Percentiles rank a stretch among this genome's conserved stretches.
These are phyloP conservation scores for Sarocladium brachiariae DNA, from an alignment of 2,329 filamentous ascomycete species.

Conservation along the genomic window DNA sequence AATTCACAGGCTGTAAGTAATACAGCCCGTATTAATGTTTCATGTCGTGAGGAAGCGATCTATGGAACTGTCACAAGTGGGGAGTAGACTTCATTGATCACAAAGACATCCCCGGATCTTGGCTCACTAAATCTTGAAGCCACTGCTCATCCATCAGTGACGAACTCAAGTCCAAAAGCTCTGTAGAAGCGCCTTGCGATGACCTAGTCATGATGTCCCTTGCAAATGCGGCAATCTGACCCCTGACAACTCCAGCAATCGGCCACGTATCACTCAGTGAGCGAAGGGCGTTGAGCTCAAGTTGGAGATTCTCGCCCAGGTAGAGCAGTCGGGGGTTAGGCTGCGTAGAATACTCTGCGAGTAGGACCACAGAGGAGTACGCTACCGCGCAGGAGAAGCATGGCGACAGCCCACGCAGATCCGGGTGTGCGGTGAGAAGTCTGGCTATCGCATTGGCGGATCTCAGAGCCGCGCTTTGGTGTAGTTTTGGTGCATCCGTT, in stretches of 20 bases:
- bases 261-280: slow-evolving; percentile 9
- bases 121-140: slow-evolving; percentile 7
- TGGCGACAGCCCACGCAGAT: slow-evolving; percentile 7
- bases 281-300: slow-evolving; percentile 10
- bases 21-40: no score
- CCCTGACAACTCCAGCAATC: slow-evolving; percentile 10
- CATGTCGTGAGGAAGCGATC: no score
- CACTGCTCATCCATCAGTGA: slow-evolving; percentile 3
- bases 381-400: slow-evolving; percentile 11
- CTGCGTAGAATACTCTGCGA: slow-evolving; percentile 10
- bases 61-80: no score
- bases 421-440: slow-evolving; percentile 6
- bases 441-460: slow-evolving; percentile 11
- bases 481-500: slow-evolving; percentile 8
- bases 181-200: not conserved
- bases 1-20: no score
- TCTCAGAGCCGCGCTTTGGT: slow-evolving; percentile 8
- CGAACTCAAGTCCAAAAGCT: not conserved
- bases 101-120: not conserved
- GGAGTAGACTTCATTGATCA: not conserved
- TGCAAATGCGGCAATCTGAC: slow-evolving; percentile 10
- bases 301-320: slow-evolving; percentile 10
- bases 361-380: slow-evolving; percentile 9
- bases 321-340: slow-evolving; percentile 3
- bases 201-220: slow-evolving; percentile 1